phyloP scores from a whole-genome alignment of 345 rosid genomes.

The Cardamine occulta region DNA sequence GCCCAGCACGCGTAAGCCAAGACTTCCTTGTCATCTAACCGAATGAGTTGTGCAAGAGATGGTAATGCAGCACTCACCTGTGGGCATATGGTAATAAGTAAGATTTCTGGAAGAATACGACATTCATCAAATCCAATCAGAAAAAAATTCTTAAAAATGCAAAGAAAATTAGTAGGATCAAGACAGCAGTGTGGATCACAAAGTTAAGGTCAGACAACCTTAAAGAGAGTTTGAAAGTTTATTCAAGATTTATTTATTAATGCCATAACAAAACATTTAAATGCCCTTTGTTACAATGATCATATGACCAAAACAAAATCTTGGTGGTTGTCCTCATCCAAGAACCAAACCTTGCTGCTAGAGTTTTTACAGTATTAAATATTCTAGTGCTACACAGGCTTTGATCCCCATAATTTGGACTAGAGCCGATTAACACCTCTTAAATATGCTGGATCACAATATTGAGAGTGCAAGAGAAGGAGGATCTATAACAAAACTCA shows the following conservation, averaged over 20 bases:
- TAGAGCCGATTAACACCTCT: not conserved
- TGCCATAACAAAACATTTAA: slow-evolving; percentile 3
- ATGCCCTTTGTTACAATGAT: not conserved
- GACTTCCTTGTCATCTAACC: slow-evolving; percentile 74
- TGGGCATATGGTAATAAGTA: slow-evolving; percentile 10
- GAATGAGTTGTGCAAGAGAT: slow-evolving; percentile 65
- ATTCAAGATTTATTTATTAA: not conserved
- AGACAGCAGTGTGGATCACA: not conserved
- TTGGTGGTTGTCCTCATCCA: not conserved
- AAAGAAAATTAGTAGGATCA: slow-evolving; percentile 1
- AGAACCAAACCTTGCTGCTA: not conserved
- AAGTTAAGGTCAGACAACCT: slow-evolving; percentile 1
- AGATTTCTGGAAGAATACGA: slow-evolving; percentile 22
- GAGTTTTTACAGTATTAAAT: not conserved
- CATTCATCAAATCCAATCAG: slow-evolving; percentile 6
- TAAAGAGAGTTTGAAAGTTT: not conserved
- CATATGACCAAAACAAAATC: not conserved
- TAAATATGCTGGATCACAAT: slow-evolving; percentile 7
- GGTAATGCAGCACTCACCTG: slow-evolving; percentile 85
- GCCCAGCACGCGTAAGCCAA: slow-evolving; percentile 84
- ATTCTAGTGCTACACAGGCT: slow-evolving; percentile 1
- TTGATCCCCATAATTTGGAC: slow-evolving; percentile 13
- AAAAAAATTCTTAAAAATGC: not conserved
- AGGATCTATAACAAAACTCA: slow-evolving; percentile 9
- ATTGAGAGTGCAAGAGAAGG: not conserved